Evolutionary conservation across 805 yeast genomes (phyloP), one percentile per base, ranked within the genome.

Genomic region (Ogataea glucozyma): DNA sequence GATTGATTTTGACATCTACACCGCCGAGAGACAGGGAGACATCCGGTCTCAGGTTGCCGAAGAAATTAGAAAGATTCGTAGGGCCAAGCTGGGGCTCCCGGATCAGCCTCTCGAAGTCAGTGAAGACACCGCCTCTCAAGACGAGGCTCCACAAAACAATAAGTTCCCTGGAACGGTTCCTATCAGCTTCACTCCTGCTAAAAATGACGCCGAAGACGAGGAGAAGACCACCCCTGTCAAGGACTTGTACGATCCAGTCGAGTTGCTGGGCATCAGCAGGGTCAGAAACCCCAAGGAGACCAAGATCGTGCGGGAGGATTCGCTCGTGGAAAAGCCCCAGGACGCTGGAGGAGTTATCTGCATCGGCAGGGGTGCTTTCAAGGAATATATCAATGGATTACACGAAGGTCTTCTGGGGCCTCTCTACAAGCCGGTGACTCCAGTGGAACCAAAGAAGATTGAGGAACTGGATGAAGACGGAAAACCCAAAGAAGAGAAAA

Each of bases 351-450:
- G 98, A 32, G 83, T 89, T 10, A 75, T 93, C 16, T 87, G 97
- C 60, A 68, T 93, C 19, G 99, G 99, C 4, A 76, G 99, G 61
- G 99, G 99, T 44, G 91, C 97, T 0, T 93, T 78, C 62, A 91
- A 91, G 62, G 99, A 93, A 70, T 93, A 88, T 60, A 61, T 93
- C 40, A 74, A 76, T 32, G 99, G 99, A 8, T 61, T 93, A 9
- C 97, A 93, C 54, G 99, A 93, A 68, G 99, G 99, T 5, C 73
- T 93, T 60, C 65, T 93, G 34, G 99, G 99, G 0, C 98, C 98
- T 2, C 68, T 91, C 45, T 88, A 70, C 29, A 65, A 58, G 19
- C 75, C 69, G 18, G 40, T 29, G n/a, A n/a, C n/a, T n/a, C n/a
- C n/a, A 20, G 33, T 29, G 24, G 19, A 26, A 14, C 26, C 35